phyloP scores from a whole-genome alignment of 164 flowering plant species.

The Kingdonia uniflora region DNA sequence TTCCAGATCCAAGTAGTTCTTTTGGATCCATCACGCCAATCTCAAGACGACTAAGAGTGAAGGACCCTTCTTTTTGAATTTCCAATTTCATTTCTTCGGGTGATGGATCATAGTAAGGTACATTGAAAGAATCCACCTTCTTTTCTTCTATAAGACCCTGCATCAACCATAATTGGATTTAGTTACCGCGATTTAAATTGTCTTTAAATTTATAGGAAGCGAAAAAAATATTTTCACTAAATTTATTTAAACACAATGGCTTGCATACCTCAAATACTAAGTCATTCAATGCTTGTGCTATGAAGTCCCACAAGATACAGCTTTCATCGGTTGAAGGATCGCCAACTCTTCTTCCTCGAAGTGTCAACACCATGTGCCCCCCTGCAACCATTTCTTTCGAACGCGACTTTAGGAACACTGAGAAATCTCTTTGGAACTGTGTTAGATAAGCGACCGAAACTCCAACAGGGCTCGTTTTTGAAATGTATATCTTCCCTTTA shows the following conservation, averaged over 20 bases:
- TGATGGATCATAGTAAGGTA: no score
- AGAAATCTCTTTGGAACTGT: not conserved
- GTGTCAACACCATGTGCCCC: not conserved
- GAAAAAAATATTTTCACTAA: no score
- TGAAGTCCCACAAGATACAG: not conserved
- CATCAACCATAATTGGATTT: no score
- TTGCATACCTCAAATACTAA: not conserved
- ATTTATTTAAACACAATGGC: not conserved
- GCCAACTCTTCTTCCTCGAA: not conserved
- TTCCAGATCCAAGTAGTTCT: not conserved
- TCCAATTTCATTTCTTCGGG: no score
- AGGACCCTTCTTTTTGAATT: no score
- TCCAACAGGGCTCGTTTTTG: no score
- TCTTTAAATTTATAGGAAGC: not conserved
- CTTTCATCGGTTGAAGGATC: constrained; percentile 1
- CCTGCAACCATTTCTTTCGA: not conserved
- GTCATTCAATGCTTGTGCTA: not conserved
- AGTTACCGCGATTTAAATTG: not conserved
- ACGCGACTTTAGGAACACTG: not conserved
- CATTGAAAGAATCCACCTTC: no score
- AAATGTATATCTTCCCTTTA: no score
- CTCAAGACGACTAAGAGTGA: no score
- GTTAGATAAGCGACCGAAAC: no score
- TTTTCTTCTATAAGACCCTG: no score
- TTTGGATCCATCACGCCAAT: no score